Percentiles rank a stretch among this genome's conserved stretches.
Evolutionary conservation across 768 basidiomycete genomes (phyloP).

Genomic region (Lyophyllum semitale): DNA sequence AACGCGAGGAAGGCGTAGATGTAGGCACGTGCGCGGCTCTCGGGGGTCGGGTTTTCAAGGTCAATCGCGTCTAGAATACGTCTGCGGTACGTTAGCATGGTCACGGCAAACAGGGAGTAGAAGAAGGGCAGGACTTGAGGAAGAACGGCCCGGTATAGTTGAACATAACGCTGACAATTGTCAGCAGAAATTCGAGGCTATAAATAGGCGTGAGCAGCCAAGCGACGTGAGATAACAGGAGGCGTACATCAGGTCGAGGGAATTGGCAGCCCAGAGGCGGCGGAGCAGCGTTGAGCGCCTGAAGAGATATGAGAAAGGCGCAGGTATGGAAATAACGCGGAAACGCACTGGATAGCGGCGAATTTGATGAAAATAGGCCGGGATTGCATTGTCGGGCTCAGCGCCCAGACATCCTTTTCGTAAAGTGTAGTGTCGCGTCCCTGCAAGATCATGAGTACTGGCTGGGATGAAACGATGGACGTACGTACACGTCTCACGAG

Average conservation of each 20-base stretch:
- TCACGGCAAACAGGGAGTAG: constrained; percentile 2
- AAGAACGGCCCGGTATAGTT: constrained; percentile 86
- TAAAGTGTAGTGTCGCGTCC: constrained; percentile 58
- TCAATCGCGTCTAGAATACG: constrained; percentile 63
- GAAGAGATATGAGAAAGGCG: not conserved
- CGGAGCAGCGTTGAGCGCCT: constrained; percentile 43
- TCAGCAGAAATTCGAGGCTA: constrained; percentile 67
- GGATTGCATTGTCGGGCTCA: constrained; percentile 70
- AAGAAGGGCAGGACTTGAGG: constrained; percentile 57
- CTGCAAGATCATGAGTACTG: constrained; percentile 17
- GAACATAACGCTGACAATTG: constrained; percentile 68
- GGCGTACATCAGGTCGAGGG: constrained; percentile 45
- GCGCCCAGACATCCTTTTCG: constrained; percentile 71
- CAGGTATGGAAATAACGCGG: not conserved
- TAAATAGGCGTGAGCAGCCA: not conserved
- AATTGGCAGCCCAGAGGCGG: constrained; percentile 46
- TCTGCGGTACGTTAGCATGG: constrained; percentile 25
- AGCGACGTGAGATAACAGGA: not conserved
- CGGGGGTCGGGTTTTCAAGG: constrained; percentile 40
- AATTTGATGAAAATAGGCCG: constrained; percentile 64
- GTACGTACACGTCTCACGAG: constrained; percentile 51
- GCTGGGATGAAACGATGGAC: not conserved
- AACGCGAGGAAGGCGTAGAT: constrained; percentile 81
- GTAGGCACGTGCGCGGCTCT: constrained; percentile 63
- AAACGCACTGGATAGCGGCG: constrained; percentile 33